phyloP scores from a whole-genome alignment of 2,329 filamentous ascomycete genomes.

The Colletotrichum spaethianum region DNA sequence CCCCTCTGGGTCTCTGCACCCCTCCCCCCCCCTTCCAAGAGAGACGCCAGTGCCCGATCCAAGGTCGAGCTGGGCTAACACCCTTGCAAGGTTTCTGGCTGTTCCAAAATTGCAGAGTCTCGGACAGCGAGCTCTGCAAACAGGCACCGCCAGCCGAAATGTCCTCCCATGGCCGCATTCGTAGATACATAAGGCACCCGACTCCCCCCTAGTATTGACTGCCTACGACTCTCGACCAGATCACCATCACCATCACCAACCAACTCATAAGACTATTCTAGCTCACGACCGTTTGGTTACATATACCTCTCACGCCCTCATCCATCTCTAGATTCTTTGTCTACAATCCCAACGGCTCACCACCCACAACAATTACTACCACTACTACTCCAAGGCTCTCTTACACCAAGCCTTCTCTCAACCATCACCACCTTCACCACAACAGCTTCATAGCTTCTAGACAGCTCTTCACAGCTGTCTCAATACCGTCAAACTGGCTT shows the following conservation, averaged over 20 bases:
- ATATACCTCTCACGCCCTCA: constrained; percentile 15
- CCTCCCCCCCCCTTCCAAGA: constrained; percentile 10
- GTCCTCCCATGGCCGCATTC: constrained; percentile 31
- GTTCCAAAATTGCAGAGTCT: constrained; percentile 41
- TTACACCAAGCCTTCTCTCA: constrained; percentile 29
- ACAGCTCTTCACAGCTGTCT: constrained; percentile 29
- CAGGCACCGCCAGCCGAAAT: constrained; percentile 39
- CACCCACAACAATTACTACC: constrained; percentile 9
- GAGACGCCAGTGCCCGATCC: constrained; percentile 39
- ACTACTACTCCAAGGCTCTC: constrained; percentile 20
- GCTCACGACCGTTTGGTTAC: constrained; percentile 28
- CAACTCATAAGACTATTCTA: constrained; percentile 24
- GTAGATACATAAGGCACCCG: constrained; percentile 43
- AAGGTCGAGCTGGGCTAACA: constrained; percentile 40
- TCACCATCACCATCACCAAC: constrained; percentile 25
- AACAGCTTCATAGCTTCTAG: constrained; percentile 26
- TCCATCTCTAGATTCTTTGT: constrained; percentile 33
- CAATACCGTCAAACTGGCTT: constrained; percentile 41
- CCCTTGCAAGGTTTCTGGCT: constrained; percentile 41
- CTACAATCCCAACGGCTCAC: constrained; percentile 19
- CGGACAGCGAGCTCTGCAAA: constrained; percentile 39
- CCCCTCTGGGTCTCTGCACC: constrained; percentile 1
- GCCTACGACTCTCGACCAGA: constrained; percentile 12
- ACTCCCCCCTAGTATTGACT: constrained; percentile 28
- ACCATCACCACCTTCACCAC: constrained; percentile 39